These are phyloP conservation scores for Casaregolazyma suthepensis DNA, from an alignment of 1,139 yeast species.

Conservation along the genomic window DNA sequence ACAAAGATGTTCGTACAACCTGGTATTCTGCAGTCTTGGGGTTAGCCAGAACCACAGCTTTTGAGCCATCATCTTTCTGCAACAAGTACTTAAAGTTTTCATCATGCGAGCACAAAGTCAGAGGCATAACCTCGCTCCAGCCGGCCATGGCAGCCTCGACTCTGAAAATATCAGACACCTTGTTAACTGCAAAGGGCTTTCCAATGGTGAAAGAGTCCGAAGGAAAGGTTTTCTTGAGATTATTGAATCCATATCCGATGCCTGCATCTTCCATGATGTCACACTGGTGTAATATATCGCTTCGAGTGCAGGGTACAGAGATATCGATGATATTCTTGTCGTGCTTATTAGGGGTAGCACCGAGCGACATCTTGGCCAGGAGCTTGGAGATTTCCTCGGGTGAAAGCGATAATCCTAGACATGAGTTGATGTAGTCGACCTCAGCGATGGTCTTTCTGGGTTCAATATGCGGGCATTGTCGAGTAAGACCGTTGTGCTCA, in stretches of 20 bases:
- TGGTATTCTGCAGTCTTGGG: constrained; percentile 97
- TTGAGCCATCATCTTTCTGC: constrained; percentile 61
- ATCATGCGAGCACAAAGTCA: constrained; percentile 92
- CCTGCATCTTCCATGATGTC: constrained; percentile 99
- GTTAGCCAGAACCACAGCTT: constrained; percentile 85
- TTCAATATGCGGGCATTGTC: constrained; percentile 67
- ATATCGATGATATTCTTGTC: constrained; percentile 59
- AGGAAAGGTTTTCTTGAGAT: constrained; percentile 76
- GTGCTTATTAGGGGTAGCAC: constrained; percentile 48
- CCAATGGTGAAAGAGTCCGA: constrained; percentile 76
- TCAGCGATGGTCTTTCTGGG: constrained; percentile 72
- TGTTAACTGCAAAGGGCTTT: constrained; percentile 83
- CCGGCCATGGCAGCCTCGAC: constrained; percentile 91
- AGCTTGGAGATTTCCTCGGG: constrained; percentile 63
- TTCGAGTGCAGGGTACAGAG: constrained; percentile 82
- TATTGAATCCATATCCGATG: constrained; percentile 91
- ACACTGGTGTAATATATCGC: constrained; percentile 95
- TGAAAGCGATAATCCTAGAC: constrained; percentile 71
- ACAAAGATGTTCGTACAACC: constrained; percentile 89
- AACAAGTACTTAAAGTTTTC: constrained; percentile 89
- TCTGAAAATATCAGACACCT: constrained; percentile 85
- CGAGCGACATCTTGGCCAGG: constrained; percentile 75
- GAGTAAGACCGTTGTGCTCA: constrained; percentile 71
- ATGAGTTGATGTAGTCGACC: constrained; percentile 80
- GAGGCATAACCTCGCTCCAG: constrained; percentile 92